Conservation (phyloP, 352 stramenopile genomes). For the Pythium dissotocum region DNA sequence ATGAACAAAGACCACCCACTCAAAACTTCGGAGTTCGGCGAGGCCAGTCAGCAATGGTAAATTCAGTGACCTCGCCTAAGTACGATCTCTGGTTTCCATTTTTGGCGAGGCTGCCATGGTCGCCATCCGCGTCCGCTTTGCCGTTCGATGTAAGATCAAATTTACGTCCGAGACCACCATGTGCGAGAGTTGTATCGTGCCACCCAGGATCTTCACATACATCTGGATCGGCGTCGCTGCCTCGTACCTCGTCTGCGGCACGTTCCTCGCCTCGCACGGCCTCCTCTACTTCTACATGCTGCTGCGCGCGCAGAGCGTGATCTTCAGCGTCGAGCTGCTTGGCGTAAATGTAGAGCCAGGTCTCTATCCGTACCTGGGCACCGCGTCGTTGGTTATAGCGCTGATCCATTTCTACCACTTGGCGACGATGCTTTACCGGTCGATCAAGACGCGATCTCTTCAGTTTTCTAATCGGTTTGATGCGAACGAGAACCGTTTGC, state of each 20-base stretch:
- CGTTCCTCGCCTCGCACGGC: conserved; percentile 2
- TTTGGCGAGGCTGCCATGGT: too few species aligned
- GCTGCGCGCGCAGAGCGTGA: background rate
- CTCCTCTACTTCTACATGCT: conserved; percentile 19
- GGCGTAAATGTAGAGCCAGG: background rate
- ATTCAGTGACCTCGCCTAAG: too few species aligned
- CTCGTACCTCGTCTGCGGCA: conserved; percentile 8
- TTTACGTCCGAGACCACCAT: too few species aligned
- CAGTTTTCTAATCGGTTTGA: background rate
- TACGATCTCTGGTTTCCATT: too few species aligned
- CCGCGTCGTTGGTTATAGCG: background rate
- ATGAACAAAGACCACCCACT: too few species aligned
- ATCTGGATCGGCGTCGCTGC: conserved; percentile 17
- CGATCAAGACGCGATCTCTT: background rate
- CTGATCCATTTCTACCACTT: background rate
- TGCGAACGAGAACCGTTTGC: too few species aligned
- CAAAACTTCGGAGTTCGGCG: too few species aligned
- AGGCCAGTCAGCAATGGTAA: too few species aligned
- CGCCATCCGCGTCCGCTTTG: too few species aligned
- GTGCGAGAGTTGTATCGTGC: background rate
- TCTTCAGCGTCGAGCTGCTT: conserved; percentile 15
- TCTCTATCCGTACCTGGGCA: background rate
- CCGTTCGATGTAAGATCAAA: too few species aligned
- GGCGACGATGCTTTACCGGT: background rate
- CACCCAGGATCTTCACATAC: background rate